These are phyloP conservation scores for Pistacia vera DNA, from an alignment of 345 rosid species.

Conservation along the genomic window DNA sequence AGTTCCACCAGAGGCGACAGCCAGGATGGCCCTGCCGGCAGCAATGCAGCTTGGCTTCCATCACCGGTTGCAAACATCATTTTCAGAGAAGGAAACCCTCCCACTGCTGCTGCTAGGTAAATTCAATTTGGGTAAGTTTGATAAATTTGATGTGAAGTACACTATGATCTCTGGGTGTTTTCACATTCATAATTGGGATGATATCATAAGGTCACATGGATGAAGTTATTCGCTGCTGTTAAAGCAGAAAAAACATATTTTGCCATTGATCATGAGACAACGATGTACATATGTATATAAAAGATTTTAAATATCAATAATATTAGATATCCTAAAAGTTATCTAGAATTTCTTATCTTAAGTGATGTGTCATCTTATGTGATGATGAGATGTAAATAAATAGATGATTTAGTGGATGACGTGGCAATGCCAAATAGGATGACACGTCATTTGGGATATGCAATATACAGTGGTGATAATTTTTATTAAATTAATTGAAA, in stretches of 20 bases:
- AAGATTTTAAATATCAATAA: no score
- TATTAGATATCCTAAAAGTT: no score
- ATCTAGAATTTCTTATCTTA: no score
- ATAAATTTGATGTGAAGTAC: background rate
- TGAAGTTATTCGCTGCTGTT: background rate
- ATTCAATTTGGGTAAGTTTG: background rate
- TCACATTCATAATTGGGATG: background rate
- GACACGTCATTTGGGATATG: no score
- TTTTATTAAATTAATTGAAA: no score
- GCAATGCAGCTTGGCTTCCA: slow-evolving; percentile 44
- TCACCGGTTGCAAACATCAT: slow-evolving; percentile 47
- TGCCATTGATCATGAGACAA: no score
- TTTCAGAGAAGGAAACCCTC: slow-evolving; percentile 39
- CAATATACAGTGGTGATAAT: no score
- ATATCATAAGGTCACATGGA: background rate
- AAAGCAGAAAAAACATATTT: background rate
- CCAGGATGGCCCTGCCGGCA: slow-evolving; percentile 27
- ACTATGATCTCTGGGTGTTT: background rate
- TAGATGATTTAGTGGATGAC: no score
- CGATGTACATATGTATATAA: no score
- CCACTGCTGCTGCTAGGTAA: slow-evolving; percentile 33
- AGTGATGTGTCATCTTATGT: no score
- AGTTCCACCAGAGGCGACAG: slow-evolving; percentile 12
- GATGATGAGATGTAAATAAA: no score
- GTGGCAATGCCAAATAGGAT: no score